Evolutionary conservation across 2,329 filamentous ascomycete species (phyloP).

Genomic region (Aaosphaeria arxii): DNA sequence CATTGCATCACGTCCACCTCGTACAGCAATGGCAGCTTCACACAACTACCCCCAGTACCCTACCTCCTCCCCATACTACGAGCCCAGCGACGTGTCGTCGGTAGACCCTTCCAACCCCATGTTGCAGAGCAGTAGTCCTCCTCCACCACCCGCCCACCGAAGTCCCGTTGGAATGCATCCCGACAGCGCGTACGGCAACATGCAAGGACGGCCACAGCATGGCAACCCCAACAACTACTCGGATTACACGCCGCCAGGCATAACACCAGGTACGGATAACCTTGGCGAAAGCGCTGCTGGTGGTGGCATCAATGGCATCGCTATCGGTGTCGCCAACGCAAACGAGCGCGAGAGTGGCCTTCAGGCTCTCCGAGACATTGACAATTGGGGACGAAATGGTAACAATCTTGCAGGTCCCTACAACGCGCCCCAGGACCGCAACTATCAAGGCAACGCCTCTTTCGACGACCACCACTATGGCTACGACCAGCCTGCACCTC

Average conservation of each 20-base stretch:
- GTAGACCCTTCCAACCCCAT: background rate
- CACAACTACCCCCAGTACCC: background rate
- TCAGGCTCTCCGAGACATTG: conserved; percentile 54
- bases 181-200: conserved; percentile 16
- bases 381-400: conserved; percentile 17
- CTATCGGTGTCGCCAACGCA: conserved; percentile 62
- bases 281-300: conserved; percentile 58
- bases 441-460: conserved; percentile 18
- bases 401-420: conserved; percentile 9
- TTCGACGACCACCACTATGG: conserved; percentile 22
- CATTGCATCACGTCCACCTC: no score
- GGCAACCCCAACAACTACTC: conserved; percentile 29
- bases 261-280: conserved; percentile 66
- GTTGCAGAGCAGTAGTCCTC: conserved; percentile 6
- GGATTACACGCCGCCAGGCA: conserved; percentile 31
- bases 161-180: conserved; percentile 23
- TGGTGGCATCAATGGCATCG: conserved; percentile 67
- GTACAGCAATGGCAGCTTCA: no score
- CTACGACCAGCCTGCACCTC: conserved; percentile 22
- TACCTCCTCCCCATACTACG: background rate
- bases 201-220: conserved; percentile 19
- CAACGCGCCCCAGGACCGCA: conserved; percentile 17
- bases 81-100: background rate
- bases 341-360: conserved; percentile 60
- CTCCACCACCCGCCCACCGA: conserved; percentile 34